Conservation (phyloP, 192 early-diverging fungal species). For the Neocallimastix lanati region DNA sequence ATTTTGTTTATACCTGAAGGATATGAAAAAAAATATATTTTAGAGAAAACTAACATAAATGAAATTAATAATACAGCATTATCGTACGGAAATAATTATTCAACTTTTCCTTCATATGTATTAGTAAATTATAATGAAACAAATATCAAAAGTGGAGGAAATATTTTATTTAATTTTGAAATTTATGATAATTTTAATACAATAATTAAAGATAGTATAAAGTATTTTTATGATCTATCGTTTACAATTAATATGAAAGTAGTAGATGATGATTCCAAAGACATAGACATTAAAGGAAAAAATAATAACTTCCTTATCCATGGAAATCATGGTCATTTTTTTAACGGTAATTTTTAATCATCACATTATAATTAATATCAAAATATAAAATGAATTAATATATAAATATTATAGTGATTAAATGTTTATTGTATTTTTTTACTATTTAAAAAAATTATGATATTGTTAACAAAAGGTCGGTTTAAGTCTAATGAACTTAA, state of each 20-base stretch:
- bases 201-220: neutral
- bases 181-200: neutral
- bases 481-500: neutral
- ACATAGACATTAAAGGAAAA: neutral
- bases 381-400: too few species aligned
- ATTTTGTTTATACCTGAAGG: neutral
- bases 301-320: neutral
- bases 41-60: neutral
- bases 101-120: neutral
- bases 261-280: neutral
- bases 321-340: neutral
- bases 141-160: neutral
- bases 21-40: neutral
- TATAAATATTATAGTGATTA: too few species aligned
- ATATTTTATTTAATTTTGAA: neutral
- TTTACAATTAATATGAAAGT: neutral
- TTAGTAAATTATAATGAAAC: neutral
- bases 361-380: too few species aligned
- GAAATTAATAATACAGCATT: neutral
- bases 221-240: neutral
- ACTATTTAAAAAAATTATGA: too few species aligned
- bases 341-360: too few species aligned
- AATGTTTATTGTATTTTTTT: too few species aligned
- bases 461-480: neutral
- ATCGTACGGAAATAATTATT: neutral